Conservation (phyloP, 2,329 filamentous ascomycete species). For the Neopestalotiopsis sp. region DNA sequence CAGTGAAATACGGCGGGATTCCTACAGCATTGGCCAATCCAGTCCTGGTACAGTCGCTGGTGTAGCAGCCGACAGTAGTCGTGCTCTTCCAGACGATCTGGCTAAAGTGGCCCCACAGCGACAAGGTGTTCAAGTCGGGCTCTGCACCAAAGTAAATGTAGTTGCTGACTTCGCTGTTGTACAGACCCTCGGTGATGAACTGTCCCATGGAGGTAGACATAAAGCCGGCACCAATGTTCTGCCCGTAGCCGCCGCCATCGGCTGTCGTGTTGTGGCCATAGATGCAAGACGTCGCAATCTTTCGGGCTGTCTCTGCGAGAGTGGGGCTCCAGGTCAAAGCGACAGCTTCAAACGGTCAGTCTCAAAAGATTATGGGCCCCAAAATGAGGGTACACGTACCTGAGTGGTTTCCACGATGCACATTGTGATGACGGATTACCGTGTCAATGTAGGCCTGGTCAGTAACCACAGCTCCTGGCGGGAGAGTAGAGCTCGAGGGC, state of each 20-base stretch:
- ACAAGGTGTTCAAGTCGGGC: neutral
- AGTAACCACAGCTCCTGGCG: neutral
- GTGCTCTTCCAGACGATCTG: conserved; percentile 7
- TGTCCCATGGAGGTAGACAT: conserved; percentile 4
- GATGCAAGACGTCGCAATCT: conserved; percentile 3
- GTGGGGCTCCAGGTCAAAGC: neutral
- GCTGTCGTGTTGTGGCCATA: neutral
- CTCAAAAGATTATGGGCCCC: neutral
- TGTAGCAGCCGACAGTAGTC: conserved; percentile 2
- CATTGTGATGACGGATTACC: conserved; percentile 9
- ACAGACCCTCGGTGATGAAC: conserved; percentile 5
- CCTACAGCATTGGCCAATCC: neutral
- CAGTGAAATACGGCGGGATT: conserved; percentile 3
- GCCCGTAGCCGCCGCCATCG: conserved; percentile 7
- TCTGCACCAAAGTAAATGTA: conserved; percentile 3
- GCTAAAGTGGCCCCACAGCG: conserved; percentile 3
- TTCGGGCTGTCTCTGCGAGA: conserved; percentile 1
- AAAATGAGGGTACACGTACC: neutral
- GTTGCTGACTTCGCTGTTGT: conserved; percentile 6
- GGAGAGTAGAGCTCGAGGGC: neutral
- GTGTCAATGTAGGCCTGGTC: conserved; percentile 7
- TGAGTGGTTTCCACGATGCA: neutral
- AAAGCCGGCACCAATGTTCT: conserved; percentile 11
- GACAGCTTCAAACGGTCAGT: neutral
- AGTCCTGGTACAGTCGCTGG: neutral